Base-by-base conservation (phyloP, 164 flowering plant species). In the Brasenia schreberi region DNA sequence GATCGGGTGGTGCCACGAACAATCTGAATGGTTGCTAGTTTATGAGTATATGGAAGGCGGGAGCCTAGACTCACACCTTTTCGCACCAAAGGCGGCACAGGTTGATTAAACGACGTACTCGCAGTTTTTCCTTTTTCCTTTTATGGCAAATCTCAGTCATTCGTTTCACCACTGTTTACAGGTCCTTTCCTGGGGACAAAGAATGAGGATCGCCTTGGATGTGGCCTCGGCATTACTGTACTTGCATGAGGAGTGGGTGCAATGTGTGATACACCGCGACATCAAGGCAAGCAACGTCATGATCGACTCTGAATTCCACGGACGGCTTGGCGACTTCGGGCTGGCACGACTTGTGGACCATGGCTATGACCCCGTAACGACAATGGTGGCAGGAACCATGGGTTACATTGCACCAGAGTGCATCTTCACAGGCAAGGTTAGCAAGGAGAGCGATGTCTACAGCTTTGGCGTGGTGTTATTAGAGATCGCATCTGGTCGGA, bases 1-100 rank as follows among this genome's bases (percentile, higher is more conserved):
- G 10, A 83, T 75, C 43, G 97, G 97, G 18, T 91, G 97, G 96
- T 91, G 97, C 73, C 78, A 81, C 53, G 94, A 91, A 70, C 78
- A 77, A 42, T 44, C 65, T 18, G 90, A 87, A 17, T 64, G 86
- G 14, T 72, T 85, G 65, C 83, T 92, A 1, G 90, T 92, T 52
- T 91, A 87, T 43, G 91, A 89, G 69, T 82, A 79, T 77, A 64
- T 92, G 75, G 76, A 85, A 18, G 81, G 80, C 44, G 94, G 96
- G 59, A 89, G 89, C 79, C 86, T 92, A 5, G 83, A 85, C 73
- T 78, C 70, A 65, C 14, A 80, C 69, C 82, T 89, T 18, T 84
- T 80, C 74, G 5, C 39, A 74, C 0, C 64, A 2, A 23, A 23
- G 27, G 2, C 2, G 27, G 27, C 0, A 23, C 0, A 23, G 27